Conservation (phyloP, 345 rosid genomes). For the Ceriops tagal region DNA sequence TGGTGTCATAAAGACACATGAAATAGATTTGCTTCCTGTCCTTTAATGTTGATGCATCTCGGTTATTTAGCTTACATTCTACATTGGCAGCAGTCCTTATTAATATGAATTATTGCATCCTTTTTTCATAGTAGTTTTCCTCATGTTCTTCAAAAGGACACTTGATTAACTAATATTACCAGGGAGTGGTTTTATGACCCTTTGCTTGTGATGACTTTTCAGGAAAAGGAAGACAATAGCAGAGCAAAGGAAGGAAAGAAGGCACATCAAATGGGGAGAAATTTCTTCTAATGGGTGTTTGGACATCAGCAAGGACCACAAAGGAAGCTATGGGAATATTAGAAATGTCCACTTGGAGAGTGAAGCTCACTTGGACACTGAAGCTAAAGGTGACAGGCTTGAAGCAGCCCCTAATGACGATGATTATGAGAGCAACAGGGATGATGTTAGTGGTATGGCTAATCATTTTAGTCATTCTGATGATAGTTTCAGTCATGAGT, state of each 20-base stretch:
- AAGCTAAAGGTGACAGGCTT: conserved; percentile 28
- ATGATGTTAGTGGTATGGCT: conserved; percentile 16
- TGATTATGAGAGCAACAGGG: conserved; percentile 14
- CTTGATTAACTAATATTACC: neutral
- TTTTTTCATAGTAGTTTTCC: too few relatives aligned
- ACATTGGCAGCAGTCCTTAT: too few relatives aligned
- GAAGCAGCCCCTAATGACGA: conserved; percentile 23
- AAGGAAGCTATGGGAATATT: conserved; percentile 15
- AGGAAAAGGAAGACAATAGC: conserved; percentile 37
- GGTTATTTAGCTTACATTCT: too few relatives aligned
- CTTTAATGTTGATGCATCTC: too few relatives aligned
- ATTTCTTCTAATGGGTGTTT: conserved; percentile 17
- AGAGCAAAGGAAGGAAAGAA: conserved; percentile 22
- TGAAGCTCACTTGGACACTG: conserved; percentile 7
- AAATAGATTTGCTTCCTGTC: too few relatives aligned
- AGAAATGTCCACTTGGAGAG: too few relatives aligned
- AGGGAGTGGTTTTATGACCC: neutral
- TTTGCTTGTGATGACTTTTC: conserved; percentile 20
- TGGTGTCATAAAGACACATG: too few relatives aligned
- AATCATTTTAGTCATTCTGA: conserved; percentile 18
- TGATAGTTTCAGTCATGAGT: conserved; percentile 5
- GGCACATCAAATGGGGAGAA: conserved; percentile 18
- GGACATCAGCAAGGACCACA: conserved; percentile 13
- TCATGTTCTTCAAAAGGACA: too few relatives aligned
- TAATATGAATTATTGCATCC: too few relatives aligned